Conservation (phyloP, 2,329 filamentous ascomycete species). For the Amauroascus verrucosus region DNA sequence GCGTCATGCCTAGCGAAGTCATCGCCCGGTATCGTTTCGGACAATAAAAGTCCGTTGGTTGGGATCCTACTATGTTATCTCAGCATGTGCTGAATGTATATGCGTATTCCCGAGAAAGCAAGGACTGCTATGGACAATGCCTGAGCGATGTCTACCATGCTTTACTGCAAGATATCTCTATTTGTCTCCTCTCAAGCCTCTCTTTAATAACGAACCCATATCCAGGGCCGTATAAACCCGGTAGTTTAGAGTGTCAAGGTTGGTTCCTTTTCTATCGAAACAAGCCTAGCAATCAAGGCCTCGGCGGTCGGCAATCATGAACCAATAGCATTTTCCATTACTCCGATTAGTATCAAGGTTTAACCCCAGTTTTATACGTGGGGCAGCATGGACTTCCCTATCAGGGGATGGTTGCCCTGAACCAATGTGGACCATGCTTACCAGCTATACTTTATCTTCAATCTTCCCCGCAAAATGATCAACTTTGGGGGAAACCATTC, state of each 20-base stretch:
- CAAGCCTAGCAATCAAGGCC: neutral
- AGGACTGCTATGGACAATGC: too few relatives aligned
- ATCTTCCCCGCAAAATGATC: constrained; percentile 8
- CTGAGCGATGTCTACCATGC: too few relatives aligned
- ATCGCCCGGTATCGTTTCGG: neutral
- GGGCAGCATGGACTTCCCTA: constrained; percentile 11
- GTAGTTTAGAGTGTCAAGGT: neutral
- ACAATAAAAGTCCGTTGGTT: neutral
- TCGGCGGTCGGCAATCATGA: neutral
- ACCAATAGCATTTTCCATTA: neutral
- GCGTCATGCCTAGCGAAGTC: neutral
- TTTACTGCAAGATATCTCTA: too few relatives aligned
- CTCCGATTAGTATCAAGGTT: constrained; percentile 3
- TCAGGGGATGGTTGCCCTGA: neutral
- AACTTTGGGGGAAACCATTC: neutral
- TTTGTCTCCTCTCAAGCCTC: too few relatives aligned
- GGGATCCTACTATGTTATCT: too few relatives aligned
- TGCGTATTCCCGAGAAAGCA: too few relatives aligned
- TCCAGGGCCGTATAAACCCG: neutral
- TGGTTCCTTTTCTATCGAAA: neutral
- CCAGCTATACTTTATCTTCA: neutral
- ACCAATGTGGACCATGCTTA: neutral
- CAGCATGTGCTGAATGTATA: too few relatives aligned
- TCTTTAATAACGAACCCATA: neutral
- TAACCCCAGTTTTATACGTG: neutral